phyloP scores from a whole-genome alignment of 352 stramenopile species.

The Phytophthora cryptogea region DNA sequence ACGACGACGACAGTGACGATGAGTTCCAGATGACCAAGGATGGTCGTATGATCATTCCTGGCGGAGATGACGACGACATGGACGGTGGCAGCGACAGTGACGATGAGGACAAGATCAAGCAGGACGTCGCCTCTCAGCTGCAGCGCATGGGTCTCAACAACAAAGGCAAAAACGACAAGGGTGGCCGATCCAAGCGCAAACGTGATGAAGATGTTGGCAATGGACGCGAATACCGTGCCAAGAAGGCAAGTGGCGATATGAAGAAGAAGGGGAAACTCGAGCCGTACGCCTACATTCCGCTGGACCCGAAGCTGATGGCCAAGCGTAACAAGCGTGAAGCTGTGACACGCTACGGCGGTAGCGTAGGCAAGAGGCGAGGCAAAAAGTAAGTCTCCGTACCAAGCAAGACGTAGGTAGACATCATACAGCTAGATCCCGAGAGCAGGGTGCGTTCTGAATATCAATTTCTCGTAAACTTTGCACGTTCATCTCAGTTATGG shows the following conservation, averaged over 20 bases:
- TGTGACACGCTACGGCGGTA: conserved; percentile 77
- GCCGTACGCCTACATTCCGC: conserved; percentile 97
- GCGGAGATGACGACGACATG: conserved; percentile 57
- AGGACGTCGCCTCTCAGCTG: conserved; percentile 79
- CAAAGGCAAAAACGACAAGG: conserved; percentile 37
- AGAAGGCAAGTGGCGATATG: conserved; percentile 96
- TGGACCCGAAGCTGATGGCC: conserved; percentile 95
- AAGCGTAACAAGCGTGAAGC: conserved; percentile 87
- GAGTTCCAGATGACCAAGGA: conserved; percentile 93
- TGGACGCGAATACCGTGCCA: conserved; percentile 93
- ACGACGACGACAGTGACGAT: conserved; percentile 64
- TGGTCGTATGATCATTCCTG: conserved; percentile 86
- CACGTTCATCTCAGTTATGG: background rate
- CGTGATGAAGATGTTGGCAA: conserved; percentile 60
- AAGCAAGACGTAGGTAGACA: conserved; percentile 35
- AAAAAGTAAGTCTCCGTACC: conserved; percentile 31
- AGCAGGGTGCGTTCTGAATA: conserved; percentile 36
- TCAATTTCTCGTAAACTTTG: conserved; percentile 26
- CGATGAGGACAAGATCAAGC: conserved; percentile 83
- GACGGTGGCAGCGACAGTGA: conserved; percentile 55
- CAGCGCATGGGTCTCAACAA: conserved; percentile 84
- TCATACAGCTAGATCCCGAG: conserved; percentile 27
- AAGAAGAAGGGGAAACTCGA: conserved; percentile 98
- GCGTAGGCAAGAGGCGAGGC: conserved; percentile 78
- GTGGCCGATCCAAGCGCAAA: conserved; percentile 51